Evolutionary conservation across 352 stramenopile genomes (phyloP).

Genomic region (Halophytophthora batemanensis): DNA sequence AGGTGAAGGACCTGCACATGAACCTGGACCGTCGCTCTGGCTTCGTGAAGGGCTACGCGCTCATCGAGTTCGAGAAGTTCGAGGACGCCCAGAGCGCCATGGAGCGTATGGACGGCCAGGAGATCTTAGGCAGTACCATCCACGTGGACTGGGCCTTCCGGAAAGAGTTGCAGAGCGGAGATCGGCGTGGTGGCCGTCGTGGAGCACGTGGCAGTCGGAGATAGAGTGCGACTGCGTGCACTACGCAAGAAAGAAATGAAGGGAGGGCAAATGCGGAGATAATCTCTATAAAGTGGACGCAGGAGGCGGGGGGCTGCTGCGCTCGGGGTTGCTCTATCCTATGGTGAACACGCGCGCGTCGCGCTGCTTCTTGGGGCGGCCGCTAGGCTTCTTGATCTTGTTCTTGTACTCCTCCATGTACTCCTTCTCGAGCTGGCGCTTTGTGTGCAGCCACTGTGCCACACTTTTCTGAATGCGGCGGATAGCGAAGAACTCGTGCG

Average conservation of each 20-base stretch:
- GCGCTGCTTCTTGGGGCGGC: conserved; percentile 69
- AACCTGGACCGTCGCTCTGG: conserved; percentile 94
- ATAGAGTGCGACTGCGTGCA: conserved; percentile 28
- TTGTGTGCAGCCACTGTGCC: conserved; percentile 53
- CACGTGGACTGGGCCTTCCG: conserved; percentile 94
- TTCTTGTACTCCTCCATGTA: conserved; percentile 59
- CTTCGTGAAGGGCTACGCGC: conserved; percentile 95
- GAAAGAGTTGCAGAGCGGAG: conserved; percentile 32
- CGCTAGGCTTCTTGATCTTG: conserved; percentile 83
- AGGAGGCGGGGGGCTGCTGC: neutral
- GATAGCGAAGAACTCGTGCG: conserved; percentile 69
- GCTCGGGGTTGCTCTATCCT: conserved; percentile 25
- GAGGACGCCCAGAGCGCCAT: conserved; percentile 91
- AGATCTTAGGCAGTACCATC: conserved; percentile 89
- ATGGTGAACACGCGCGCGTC: conserved; percentile 76
- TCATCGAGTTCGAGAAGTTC: conserved; percentile 93
- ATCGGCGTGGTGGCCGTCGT: conserved; percentile 31
- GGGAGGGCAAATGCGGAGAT: neutral
- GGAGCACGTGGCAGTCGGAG: conserved; percentile 32
- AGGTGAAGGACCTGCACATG: conserved; percentile 95
- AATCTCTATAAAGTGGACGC: neutral
- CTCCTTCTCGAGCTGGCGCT: conserved; percentile 62
- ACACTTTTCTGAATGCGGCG: conserved; percentile 58
- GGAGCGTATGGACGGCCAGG: conserved; percentile 89
- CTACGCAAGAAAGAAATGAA: neutral